Evolutionary conservation across 495 filamentous ascomycete genomes (phyloP), one percentile per base, ranked within the genome.

Genomic region (Penicillium canariense): DNA sequence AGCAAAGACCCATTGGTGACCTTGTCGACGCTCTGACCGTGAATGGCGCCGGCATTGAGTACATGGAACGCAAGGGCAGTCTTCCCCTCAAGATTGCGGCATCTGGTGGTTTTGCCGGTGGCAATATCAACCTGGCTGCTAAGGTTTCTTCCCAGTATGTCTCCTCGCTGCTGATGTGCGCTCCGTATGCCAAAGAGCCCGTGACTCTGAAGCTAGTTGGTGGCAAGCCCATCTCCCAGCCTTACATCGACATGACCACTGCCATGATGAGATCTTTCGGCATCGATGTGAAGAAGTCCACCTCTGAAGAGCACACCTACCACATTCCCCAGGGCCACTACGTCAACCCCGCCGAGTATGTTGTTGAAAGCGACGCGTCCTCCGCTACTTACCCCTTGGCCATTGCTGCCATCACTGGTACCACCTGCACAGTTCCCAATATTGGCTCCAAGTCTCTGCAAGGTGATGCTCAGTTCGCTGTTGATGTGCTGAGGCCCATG

Each of bases 211-310:
- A 85, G 8, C 76, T 99, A 40, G 87, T 96, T 35, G 93, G 93
- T 35, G 94, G 91, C 49, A 96, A 95, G 73, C 92, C 93, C 3
- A 96, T 97, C 56, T 97, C 93, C 1, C 91, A 97, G 68, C 87
- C 87, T 14, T 99, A 99, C 65, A 97, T 97, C 66, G 91, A 97
- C 61, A 97, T 99, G 92, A 99, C 94, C 14, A 92, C 90, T 12
- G 82, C 90, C 17, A 97, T 99, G 92, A 99, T 99, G 94, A 81
- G 85, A 28, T 82, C 85, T 5, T 99, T 99, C 64, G 94, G 94
- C 34, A 84, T 97, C 47, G 68, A 86, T 30, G 93, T 97, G 30
- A 72, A 81, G 49, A 83, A 81, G 67, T 90, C 88, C 3, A 73
- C 78, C 17, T 85, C 79, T 4, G 88, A 96, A 58, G 82, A 87